A percentile compares a stretch with the other conserved stretches of the same genome.
Evolutionary conservation across 2,329 filamentous ascomycete species (phyloP).

Genomic region (Bipolaris victoriae): DNA sequence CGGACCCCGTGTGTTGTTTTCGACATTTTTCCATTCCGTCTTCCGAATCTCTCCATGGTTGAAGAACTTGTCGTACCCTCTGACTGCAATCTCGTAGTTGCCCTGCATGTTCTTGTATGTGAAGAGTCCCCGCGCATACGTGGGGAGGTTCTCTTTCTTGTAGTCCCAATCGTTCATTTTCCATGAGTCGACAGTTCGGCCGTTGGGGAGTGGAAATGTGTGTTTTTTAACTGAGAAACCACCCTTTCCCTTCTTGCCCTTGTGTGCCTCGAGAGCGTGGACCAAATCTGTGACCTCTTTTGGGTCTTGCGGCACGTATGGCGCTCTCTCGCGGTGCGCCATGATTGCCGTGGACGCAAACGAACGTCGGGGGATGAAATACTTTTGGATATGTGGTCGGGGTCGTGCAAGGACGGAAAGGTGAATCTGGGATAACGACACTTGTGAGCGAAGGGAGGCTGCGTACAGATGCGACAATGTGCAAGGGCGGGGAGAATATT

Average conservation of each 20-base stretch:
- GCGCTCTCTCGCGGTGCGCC: conserved; percentile 61
- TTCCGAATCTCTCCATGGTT: conserved; percentile 82
- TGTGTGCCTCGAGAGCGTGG: conserved; percentile 65
- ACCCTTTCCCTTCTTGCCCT: conserved; percentile 52
- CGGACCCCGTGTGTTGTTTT: conserved; percentile 76
- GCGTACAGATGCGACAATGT: conserved; percentile 10
- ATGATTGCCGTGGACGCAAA: conserved; percentile 49
- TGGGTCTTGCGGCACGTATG: conserved; percentile 72
- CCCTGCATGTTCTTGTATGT: conserved; percentile 73
- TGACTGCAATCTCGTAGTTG: conserved; percentile 76
- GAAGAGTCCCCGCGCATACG: conserved; percentile 92
- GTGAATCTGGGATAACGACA: conserved; percentile 19
- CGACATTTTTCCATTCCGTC: conserved; percentile 83
- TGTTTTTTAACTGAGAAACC: conserved; percentile 78
- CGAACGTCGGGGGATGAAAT: not conserved
- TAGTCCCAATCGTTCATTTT: conserved; percentile 95
- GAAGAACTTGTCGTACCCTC: conserved; percentile 99
- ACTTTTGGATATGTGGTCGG: not conserved
- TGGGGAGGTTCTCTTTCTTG: conserved; percentile 83
- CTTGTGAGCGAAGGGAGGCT: conserved; percentile 23
- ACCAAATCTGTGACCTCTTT: conserved; percentile 71
- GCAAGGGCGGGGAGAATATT: conserved; percentile 20
- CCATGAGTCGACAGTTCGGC: conserved; percentile 84
- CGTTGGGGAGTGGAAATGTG: conserved; percentile 72
- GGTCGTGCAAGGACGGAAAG: not conserved